Evolutionary conservation across 345 rosid genomes (phyloP), one percentile per base, ranked within the genome.

Genomic region (Toxicodendron radicans): DNA sequence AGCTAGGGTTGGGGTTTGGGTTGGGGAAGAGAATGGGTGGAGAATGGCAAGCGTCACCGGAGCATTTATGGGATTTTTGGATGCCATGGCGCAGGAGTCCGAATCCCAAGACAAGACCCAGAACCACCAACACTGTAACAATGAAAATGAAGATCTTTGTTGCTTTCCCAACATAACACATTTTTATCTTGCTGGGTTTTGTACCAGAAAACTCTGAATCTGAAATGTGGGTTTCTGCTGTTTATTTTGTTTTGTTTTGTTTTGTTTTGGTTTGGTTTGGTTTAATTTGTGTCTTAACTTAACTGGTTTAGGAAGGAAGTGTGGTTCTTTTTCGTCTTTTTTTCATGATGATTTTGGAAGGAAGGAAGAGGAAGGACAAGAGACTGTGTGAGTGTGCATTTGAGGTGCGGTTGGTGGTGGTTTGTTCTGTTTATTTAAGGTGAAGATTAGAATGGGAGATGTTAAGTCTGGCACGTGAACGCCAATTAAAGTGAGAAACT

Each of bases 61-160:
- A 81, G 83, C 91, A 89, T 13, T 83, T 71, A 77, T 82, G 86
- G 49, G 92, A 73, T 33, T 76, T 81, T 1, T 46, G 69, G 69
- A 52, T 64, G 77, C 63, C 72, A 73, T 83, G 97, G 68, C 90
- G 92, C 53, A 92, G 66, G 60, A 89, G 74, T 9, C 92, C 89
- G 79, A 90, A 83, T 68, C 88, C 97, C 68, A 92, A 74, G 78
- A 88, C 85, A 35, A 95, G 85, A 59, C 92, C 92, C 68, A 87
- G 79, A 81, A 90, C 94, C 14, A 86, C 85, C 54, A 83, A 58
- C 70, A 85, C 94, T 17, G 92, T 87, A 57, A 90, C 94, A 33
- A 91, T 79, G 97, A 95, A 95, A 74, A 95, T 91, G 87, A 95
- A 95, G 90, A 95, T 95, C 92, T 92, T 95, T 74, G 99, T 95